These are phyloP conservation scores for Neurospora sp. DNA, from an alignment of 495 filamentous ascomycete genomes.

Conservation along the genomic window DNA sequence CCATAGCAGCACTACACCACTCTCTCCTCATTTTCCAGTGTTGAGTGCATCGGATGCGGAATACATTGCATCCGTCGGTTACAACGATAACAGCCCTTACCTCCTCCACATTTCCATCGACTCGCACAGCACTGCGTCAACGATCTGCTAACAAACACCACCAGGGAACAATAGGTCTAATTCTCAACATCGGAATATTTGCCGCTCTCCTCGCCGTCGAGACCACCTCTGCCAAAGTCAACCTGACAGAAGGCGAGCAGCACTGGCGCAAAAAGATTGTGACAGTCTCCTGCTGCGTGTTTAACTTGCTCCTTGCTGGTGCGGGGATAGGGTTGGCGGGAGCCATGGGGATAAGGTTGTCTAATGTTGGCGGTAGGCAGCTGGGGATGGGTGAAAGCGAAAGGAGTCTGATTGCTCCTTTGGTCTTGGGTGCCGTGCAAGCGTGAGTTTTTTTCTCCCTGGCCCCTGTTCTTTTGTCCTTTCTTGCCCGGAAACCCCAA, in stretches of 20 bases:
- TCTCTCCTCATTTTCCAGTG: not conserved
- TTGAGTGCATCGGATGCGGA: not conserved
- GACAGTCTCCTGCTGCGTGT: constrained; percentile 17
- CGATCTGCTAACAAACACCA: not conserved
- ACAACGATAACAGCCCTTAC: not conserved
- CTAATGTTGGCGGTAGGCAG: not conserved
- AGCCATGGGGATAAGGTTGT: constrained; percentile 10
- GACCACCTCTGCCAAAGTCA: constrained; percentile 3
- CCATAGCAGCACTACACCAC: not conserved
- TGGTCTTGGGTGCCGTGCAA: constrained; percentile 14
- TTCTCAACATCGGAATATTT: constrained; percentile 15
- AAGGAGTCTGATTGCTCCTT: constrained; percentile 14
- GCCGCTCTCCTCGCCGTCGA: constrained; percentile 13
- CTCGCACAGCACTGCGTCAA: no score
- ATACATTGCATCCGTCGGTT: not conserved
- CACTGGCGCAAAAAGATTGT: constrained; percentile 21
- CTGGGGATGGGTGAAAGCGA: not conserved
- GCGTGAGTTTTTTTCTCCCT: constrained; percentile 6
- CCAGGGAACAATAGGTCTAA: constrained; percentile 17
- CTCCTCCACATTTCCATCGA: not conserved
- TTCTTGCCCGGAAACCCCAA: not conserved
- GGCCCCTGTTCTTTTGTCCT: not conserved
- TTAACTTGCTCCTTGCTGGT: constrained; percentile 18
- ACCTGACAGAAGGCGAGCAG: constrained; percentile 20
- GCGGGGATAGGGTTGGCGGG: constrained; percentile 14